Base-by-base conservation (phyloP, 2,329 filamentous ascomycete genomes). In the Saccharata proteae region DNA sequence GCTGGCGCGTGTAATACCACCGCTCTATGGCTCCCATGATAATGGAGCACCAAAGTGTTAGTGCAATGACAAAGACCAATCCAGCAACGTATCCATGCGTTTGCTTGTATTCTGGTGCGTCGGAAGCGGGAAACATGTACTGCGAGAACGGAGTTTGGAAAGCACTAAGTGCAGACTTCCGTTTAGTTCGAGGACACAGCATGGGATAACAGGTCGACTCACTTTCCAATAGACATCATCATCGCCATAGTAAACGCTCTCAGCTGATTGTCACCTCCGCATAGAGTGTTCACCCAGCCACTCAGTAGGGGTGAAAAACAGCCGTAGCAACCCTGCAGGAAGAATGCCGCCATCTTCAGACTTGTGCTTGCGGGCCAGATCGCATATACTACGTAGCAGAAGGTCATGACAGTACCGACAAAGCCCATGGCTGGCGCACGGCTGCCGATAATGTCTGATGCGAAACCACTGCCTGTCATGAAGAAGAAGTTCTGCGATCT, bases 401-500 rank as follows among this genome's bases (percentile, higher is more conserved):
- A 54, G 0, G 44, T 52, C 24, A 60, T 38, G 3, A 61, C 40
- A 4, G 40, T 39, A 2, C 59, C 47, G 17, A 58, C 48, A 3
- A 39, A 48, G n/a, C 57, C 38, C 30, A 53, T 59, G 4, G 57
- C 54, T 3, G 56, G 52, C 46, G 8, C 58, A 8, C 34, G 54
- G 3, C 48, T 41, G 7, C 55, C 45, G 11, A 59, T 44, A 38
- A 56, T 49, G 41, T 51, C 49, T 6, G 48, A 41, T 16, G 45
- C 36, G 24, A 41, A 48, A 26, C 47, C 50, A 9, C 43, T 46
- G 19, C 30, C 21, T 15, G 50, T 37, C 38, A 62, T 61, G 36
- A 59, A 49, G 26, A 61, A 39, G 32, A 62, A 57, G 39, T 61
- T 61, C 40, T n/a, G n/a, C n/a, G n/a, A 62, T 47, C n/a, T n/a